Evolutionary conservation across 768 basidiomycete genomes (phyloP), one percentile per base, ranked within the genome.

Genomic region (Pleurotus platypus): DNA sequence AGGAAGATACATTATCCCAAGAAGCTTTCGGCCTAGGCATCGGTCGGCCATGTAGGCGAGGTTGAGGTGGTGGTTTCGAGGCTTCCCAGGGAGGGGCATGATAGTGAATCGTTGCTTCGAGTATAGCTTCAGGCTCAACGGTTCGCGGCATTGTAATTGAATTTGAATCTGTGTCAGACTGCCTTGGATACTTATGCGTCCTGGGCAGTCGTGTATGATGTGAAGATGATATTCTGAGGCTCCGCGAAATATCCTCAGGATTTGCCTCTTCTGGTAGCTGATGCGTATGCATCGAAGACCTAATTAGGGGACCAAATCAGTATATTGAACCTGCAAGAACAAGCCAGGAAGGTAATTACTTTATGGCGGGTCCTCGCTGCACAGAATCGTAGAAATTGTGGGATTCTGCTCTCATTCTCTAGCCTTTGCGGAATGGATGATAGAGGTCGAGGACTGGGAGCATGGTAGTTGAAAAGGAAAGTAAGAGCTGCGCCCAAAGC

Each of bases 1-100:
- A 89, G 0, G 86, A 86, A 11, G 87, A 90, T 18, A 90, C 74
- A 56, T 86, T 83, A 64, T 90, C 90, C 27, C 76, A 83, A 1
- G 86, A 85, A 7, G 79, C 76, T 62, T 85, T 85, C 24, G 83
- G 78, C n/a, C 79, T 75, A 5, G 83, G 81, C 0, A 75, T 62
- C 1, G 80, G 76, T 5, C 80, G 79, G 42, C 66, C 66, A 50
- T 63, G 66, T 49, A 86, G 79, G 42, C 85, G 81, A 2, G 82
- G 70, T 69, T 30, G 68, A 59, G 11, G 12, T n/a, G 16, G 26
- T 37, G 35, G 30, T 50, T n/a, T 27, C 13, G 26, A n/a, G 49
- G 38, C 27, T 37, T 22, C 72, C 30, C 30, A 35, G 11, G 30
- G 71, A 15, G 73, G 73, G 15, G 71, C 71, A 63, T 82, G 78